Evolutionary conservation across 306 rosid species (phyloP), one percentile per base, ranked within the genome.

Genomic region (Malus sylvestris): DNA sequence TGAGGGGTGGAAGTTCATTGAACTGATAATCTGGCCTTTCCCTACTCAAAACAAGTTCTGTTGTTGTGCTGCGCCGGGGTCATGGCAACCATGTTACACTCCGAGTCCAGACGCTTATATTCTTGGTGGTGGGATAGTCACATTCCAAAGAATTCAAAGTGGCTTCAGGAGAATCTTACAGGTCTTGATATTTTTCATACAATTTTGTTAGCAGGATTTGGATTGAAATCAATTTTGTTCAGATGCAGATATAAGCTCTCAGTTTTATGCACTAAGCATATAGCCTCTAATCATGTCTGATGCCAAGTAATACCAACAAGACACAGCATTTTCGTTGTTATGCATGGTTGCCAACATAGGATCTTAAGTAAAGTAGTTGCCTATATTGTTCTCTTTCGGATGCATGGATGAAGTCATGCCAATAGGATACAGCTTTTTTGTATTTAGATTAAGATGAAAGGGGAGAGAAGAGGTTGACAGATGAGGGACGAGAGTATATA

Each of bases 71-170:
- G 84, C 13, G 90, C 91, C n/a, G 94, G 94, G 77, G 81, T 79
- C 70, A 91, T 96, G 97, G 96, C 96, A 67, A 85, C 97, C 35
- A 38, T 91, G 79, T 82, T 79, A 42, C 93, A 96, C 77, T 89
- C 96, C 0, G 99, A 93, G 77, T 87, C 99, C 46, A 84, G 98
- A 80, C 97, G 97, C 71, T 80, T 96, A 70, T 96, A 96, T 83
- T 96, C 99, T 72, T 96, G 99, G 99, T 96, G 99, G 99, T 96
- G 99, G 99, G 99, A 96, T 76, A 96, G 99, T 77, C 99, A 96
- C 84, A 91, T 86, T 71, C 99, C 99, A 40, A 93, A 89, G 81
- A 93, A 91, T 82, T 96, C 99, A 5, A 96, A 93, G 89, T 96
- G 99, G 99, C 98, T 96, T 77, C 98, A 93, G 86, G 99, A 96